phyloP scores from a whole-genome alignment of 78 protist genomes.

The Reticulomyxa filosa region DNA sequence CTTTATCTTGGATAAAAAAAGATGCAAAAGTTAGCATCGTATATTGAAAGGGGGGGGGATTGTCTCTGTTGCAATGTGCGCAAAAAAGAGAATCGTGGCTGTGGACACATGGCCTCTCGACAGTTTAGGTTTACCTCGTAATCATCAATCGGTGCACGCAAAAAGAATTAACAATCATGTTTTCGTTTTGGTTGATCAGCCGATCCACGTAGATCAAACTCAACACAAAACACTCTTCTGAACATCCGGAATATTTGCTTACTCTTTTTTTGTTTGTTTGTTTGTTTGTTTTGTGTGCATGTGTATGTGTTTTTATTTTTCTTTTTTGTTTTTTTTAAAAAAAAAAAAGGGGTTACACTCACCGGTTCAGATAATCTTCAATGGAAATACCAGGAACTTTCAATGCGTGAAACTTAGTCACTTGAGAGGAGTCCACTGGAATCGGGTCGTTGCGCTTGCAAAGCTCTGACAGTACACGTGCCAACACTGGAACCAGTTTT shows the following conservation, averaged over 20 bases:
- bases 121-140: constrained; percentile 12
- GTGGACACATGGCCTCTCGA: not conserved
- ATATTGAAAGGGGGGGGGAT: no score
- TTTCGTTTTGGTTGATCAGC: not conserved
- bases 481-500: not conserved
- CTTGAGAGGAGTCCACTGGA: not conserved
- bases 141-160: constrained; percentile 38
- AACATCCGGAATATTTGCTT: constrained; percentile 22
- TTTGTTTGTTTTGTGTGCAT: no score
- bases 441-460: constrained; percentile 1
- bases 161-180: constrained; percentile 2
- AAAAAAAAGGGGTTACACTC: no score
- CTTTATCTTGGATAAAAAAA: not conserved
- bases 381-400: not conserved
- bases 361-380: not conserved
- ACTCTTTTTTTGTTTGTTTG: no score
- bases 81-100: not conserved
- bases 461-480: not conserved
- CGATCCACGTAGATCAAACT: constrained; percentile 33
- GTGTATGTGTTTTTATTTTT: no score
- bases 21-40: not conserved
- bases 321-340: no score
- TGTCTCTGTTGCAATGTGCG: not conserved
- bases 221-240: constrained; percentile 20
- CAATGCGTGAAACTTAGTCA: constrained; percentile 8